These are phyloP conservation scores for Tuber calosporum DNA, from an alignment of 495 filamentous ascomycete genomes.

Conservation along the genomic window DNA sequence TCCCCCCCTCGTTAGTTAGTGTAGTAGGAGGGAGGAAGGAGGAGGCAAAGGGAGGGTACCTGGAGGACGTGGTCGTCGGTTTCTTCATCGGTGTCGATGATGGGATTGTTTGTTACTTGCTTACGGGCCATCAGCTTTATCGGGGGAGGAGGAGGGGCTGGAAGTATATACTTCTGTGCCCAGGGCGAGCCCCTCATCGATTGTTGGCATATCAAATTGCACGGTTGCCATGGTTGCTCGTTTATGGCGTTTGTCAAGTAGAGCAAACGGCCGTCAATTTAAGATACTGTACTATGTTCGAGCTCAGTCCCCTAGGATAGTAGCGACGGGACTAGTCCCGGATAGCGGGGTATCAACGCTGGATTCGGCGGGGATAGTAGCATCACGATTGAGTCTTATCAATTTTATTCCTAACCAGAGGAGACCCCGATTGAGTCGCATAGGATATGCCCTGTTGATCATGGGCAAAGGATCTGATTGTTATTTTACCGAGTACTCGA, in stretches of 20 bases:
- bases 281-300: neutral
- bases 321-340: neutral
- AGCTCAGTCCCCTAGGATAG: neutral
- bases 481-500: no score
- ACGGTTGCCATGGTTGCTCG: neutral
- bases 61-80: slow-evolving; percentile 32
- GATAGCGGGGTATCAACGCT: neutral
- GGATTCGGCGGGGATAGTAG: neutral
- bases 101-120: neutral
- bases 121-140: neutral
- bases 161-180: neutral
- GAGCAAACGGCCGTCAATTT: neutral
- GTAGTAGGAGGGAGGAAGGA: neutral
- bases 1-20: neutral
- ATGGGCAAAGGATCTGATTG: neutral
- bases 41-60: slow-evolving; percentile 11
- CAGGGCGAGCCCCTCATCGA: neutral
- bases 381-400: neutral
- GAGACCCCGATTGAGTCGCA: neutral
- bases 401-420: no score
- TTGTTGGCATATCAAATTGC: neutral
- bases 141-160: neutral
- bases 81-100: slow-evolving; percentile 17
- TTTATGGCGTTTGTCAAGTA: neutral
- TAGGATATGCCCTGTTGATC: neutral